Conservation (phyloP, 225 moss, liverwort and hornwort species). For the Ulota crispa region DNA sequence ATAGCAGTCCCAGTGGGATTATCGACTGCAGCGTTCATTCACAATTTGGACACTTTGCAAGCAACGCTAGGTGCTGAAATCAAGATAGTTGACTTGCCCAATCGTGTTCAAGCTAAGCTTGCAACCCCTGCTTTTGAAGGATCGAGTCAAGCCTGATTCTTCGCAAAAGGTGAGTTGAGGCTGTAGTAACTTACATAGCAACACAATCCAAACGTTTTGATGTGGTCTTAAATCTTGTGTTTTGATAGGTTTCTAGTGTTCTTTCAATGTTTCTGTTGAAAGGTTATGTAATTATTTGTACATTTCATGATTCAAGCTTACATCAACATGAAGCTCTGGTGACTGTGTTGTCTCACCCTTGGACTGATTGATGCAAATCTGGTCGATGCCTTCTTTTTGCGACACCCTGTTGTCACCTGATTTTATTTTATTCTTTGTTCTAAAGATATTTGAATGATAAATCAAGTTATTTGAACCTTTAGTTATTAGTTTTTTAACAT, state of each 20-base stretch:
- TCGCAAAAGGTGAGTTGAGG: background rate
- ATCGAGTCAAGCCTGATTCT: background rate
- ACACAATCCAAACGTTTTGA: background rate
- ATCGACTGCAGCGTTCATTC: slow-evolving; percentile 40
- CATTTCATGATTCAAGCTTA: background rate
- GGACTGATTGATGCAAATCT: background rate
- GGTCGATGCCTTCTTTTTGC: background rate
- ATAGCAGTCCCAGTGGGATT: slow-evolving; percentile 53
- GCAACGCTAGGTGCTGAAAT: slow-evolving; percentile 54
- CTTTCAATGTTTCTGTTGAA: slow-evolving; percentile 1
- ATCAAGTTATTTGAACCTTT: background rate
- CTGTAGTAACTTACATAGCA: background rate
- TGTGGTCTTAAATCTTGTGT: background rate
- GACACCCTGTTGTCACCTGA: background rate
- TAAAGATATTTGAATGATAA: too few relatives aligned
- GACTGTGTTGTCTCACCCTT: too few relatives aligned
- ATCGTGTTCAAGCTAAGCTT: slow-evolving; percentile 18
- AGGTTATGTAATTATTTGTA: slow-evolving; percentile 24
- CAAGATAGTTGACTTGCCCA: slow-evolving; percentile 41
- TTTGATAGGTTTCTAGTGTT: background rate
- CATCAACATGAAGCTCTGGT: background rate
- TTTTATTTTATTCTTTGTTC: too few relatives aligned
- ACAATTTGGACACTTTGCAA: slow-evolving; percentile 53
- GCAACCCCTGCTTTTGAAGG: background rate
- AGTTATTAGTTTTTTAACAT: background rate